Evolutionary conservation across 441 rosid genomes (phyloP).

Genomic region (Mallotus japonicus): DNA sequence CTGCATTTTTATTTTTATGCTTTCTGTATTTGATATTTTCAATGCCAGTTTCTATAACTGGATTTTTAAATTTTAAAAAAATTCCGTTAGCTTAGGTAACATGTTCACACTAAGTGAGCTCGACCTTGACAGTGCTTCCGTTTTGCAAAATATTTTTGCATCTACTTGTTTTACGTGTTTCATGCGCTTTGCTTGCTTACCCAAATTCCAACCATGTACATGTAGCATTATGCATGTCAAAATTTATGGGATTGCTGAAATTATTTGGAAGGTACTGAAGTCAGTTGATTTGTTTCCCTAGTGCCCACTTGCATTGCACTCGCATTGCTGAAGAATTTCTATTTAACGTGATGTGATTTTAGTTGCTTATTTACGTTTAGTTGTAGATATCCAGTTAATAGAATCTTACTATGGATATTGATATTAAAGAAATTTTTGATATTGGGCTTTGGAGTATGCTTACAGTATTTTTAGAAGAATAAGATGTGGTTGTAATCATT

Average conservation of each 20-base stretch:
- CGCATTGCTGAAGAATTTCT: neutral
- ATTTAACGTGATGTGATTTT: neutral
- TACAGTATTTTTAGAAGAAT: neutral
- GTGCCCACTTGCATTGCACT: neutral
- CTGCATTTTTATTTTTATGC: too few species aligned
- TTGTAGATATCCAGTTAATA: neutral
- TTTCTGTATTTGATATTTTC: too few species aligned
- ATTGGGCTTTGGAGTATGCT: neutral
- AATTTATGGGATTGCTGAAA: neutral
- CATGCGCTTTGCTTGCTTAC: neutral
- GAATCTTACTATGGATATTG: neutral
- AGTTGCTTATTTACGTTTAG: neutral
- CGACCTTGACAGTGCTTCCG: neutral
- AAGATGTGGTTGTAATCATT: neutral
- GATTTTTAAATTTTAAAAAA: too few species aligned
- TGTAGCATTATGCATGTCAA: neutral
- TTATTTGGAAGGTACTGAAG: neutral
- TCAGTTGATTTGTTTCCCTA: neutral
- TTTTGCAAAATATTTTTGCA: neutral
- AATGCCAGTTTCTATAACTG: too few species aligned
- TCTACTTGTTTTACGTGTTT: neutral
- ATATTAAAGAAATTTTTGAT: constrained; percentile 6
- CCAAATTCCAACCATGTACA: neutral
- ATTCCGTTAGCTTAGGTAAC: too few species aligned
- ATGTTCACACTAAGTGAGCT: neutral